A percentile compares a stretch with the other conserved stretches of the same genome.
These are phyloP conservation scores for Paramicrosporidium saccamoebae DNA, from an alignment of 371 early-diverging fungal species.

Conservation along the genomic window DNA sequence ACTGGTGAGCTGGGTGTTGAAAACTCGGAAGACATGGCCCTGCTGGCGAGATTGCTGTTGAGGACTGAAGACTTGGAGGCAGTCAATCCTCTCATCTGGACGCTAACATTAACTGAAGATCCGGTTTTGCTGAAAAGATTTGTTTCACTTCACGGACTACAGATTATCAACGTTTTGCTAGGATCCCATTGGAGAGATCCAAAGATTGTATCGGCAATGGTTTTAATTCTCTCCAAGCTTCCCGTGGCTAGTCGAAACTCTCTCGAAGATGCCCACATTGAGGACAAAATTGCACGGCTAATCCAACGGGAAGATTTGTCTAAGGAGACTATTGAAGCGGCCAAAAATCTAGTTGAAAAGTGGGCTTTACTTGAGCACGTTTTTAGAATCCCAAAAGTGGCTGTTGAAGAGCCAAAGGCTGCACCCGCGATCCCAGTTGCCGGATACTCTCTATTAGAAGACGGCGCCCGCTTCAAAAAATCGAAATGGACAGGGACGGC, in stretches of 20 bases:
- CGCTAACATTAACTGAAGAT: constrained; percentile 3
- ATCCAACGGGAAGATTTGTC: no score
- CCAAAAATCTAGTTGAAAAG: no score
- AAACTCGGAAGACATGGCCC: constrained; percentile 1
- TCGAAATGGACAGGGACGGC: not conserved
- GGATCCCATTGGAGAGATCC: no score
- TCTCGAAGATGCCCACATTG: no score
- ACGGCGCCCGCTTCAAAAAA: not conserved
- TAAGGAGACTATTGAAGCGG: no score
- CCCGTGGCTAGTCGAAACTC: no score
- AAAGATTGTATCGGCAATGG: no score
- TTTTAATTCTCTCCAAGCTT: no score
- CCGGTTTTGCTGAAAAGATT: constrained; percentile 3
- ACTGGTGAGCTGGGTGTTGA: constrained; percentile 2
- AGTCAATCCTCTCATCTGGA: not conserved
- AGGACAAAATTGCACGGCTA: no score
- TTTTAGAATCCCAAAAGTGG: not conserved
- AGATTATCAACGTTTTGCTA: no score
- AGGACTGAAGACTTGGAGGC: constrained; percentile 2
- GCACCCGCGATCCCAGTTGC: constrained; percentile 1
- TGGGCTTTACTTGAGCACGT: no score
- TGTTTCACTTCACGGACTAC: constrained; percentile 2
- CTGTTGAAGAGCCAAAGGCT: not conserved
- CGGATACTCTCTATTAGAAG: constrained; percentile 2
- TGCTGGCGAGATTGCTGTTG: constrained; percentile 1